Conservation (phyloP, 176 grass and related monocot genomes). For the Triticum urartu region DNA sequence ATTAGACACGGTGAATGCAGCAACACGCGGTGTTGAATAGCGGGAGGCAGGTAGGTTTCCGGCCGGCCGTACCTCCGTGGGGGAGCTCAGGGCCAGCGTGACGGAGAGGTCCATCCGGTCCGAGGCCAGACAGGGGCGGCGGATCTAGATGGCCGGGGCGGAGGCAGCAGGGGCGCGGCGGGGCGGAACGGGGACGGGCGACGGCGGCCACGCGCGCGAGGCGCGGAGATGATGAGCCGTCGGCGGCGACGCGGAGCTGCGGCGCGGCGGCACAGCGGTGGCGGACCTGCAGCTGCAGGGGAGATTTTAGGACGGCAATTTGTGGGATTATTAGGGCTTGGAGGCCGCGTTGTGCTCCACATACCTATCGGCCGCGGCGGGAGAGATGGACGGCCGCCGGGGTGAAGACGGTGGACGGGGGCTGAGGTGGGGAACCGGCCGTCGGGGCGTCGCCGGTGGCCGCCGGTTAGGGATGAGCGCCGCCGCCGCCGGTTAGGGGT, state of each 20-base stretch:
- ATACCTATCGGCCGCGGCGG: too few species aligned
- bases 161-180: neutral
- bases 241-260: neutral
- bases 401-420: too few species aligned
- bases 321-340: neutral
- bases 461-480: too few species aligned
- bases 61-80: neutral
- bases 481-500: too few species aligned
- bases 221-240: neutral
- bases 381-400: too few species aligned
- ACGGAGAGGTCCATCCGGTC: constrained; percentile 17
- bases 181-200: neutral
- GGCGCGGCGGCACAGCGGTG: neutral
- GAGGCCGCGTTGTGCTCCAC: neutral
- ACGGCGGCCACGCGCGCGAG: neutral
- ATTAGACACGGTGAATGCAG: too few species aligned
- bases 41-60: neutral
- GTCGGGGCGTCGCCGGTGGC: too few species aligned
- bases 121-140: neutral
- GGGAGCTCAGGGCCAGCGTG: constrained; percentile 7
- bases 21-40: too few species aligned
- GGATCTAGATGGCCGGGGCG: neutral
- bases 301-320: neutral
- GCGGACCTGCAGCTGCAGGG: neutral
- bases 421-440: too few species aligned